Conservation (phyloP, 768 basidiomycete species). For the Mycena polygramma region DNA sequence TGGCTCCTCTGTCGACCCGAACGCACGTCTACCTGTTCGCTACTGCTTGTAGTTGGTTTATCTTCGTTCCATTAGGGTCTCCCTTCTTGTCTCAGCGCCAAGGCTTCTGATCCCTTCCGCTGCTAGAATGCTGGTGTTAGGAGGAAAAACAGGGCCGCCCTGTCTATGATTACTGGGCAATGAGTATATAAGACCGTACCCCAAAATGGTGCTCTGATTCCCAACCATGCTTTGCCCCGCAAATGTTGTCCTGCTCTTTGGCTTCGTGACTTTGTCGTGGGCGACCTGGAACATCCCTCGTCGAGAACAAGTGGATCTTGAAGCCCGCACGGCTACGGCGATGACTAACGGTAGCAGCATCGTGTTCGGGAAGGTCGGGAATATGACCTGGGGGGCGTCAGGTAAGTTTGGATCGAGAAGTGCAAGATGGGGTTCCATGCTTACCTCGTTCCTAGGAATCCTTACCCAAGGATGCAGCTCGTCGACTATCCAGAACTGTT, state of each 20-base stretch:
- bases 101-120: too few relatives aligned
- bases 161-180: too few relatives aligned
- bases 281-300: neutral
- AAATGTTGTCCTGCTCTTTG: slow-evolving; percentile 5
- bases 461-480: slow-evolving; percentile 20
- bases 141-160: too few relatives aligned
- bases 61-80: too few relatives aligned
- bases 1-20: too few relatives aligned
- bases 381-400: slow-evolving; percentile 21
- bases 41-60: too few relatives aligned
- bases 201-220: too few relatives aligned
- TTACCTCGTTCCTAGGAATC: neutral
- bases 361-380: slow-evolving; percentile 8
- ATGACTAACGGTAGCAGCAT: slow-evolving; percentile 12
- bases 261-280: slow-evolving; percentile 1
- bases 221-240: neutral
- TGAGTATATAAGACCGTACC: too few relatives aligned
- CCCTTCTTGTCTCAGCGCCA: too few relatives aligned
- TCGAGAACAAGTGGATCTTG: neutral
- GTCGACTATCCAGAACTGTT: slow-evolving; percentile 31
- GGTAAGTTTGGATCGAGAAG: neutral
- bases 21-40: too few relatives aligned
- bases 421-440: neutral
- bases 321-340: slow-evolving; percentile 8
- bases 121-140: too few relatives aligned